A percentile compares a stretch with the other conserved stretches of the same genome.
Conservation (phyloP, 768 basidiomycete species). For the Tricholoma hemisulphureum region DNA sequence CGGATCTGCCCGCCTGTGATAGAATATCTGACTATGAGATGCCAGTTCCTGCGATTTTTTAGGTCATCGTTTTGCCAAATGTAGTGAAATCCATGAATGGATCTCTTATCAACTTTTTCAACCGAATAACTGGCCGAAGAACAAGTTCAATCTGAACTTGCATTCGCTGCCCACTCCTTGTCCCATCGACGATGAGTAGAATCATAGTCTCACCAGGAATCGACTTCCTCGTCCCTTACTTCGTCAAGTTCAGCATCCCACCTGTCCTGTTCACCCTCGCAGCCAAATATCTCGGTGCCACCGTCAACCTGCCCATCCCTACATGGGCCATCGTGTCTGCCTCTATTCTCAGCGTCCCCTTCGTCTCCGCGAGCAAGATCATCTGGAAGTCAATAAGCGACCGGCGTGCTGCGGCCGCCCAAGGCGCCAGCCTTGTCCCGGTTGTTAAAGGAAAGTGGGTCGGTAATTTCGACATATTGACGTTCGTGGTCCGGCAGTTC, state of each 20-base stretch:
- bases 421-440: constrained; percentile 48
- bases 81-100: too few species aligned
- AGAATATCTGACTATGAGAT: too few species aligned
- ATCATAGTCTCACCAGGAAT: constrained; percentile 34
- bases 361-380: constrained; percentile 31
- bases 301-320: constrained; percentile 28
- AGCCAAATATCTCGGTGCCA: constrained; percentile 14
- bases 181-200: too few species aligned
- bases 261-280: constrained; percentile 13
- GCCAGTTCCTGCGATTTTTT: too few species aligned
- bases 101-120: too few species aligned
- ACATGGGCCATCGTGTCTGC: constrained; percentile 36
- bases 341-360: constrained; percentile 33
- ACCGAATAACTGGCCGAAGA: too few species aligned
- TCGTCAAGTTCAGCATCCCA: constrained; percentile 18
- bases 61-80: too few species aligned
- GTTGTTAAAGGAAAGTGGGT: constrained; percentile 35
- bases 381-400: constrained; percentile 27
- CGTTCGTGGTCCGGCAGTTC: constrained; percentile 34
- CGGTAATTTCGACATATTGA: constrained; percentile 48
- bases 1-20: too few species aligned
- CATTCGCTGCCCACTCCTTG: too few species aligned
- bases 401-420: constrained; percentile 36
- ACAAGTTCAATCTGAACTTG: too few species aligned
- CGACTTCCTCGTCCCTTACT: constrained; percentile 28